Conservation (phyloP, 129 eudicot species). For the Centrapalus pauciflorus region DNA sequence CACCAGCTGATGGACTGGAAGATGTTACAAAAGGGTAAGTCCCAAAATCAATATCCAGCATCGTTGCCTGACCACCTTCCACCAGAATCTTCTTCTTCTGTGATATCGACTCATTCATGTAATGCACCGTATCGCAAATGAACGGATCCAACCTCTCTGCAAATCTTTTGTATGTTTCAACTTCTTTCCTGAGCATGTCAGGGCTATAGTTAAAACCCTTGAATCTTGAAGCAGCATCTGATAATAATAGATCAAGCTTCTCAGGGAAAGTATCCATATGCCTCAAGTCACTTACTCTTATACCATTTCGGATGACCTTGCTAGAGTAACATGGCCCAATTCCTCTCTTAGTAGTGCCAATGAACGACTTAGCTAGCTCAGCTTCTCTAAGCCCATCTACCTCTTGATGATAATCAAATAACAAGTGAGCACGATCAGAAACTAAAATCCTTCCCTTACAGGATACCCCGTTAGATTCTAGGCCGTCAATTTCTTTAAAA, state of each 20-base stretch:
- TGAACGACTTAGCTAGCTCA: conserved; percentile 83
- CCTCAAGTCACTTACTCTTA: conserved; percentile 86
- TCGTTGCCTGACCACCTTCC: conserved; percentile 99
- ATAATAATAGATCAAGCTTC: conserved; percentile 75
- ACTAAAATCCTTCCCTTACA: conserved; percentile 82
- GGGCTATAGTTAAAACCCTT: conserved; percentile 60
- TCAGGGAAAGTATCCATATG: conserved; percentile 93
- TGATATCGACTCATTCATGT: conserved; percentile 66
- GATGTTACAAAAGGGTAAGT: conserved; percentile 97
- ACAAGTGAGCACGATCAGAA: conserved; percentile 90
- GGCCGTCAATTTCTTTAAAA: conserved; percentile 83
- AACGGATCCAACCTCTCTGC: conserved; percentile 94
- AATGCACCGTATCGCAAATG: conserved; percentile 82
- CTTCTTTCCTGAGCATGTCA: conserved; percentile 77
- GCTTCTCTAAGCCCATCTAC: conserved; percentile 95
- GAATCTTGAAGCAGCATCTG: conserved; percentile 93
- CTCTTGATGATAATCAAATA: conserved; percentile 86
- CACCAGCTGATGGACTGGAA: conserved; percentile 98
- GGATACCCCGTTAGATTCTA: conserved; percentile 81
- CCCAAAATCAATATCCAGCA: conserved; percentile 97
- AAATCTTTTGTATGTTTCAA: conserved; percentile 70
- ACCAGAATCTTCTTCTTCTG: conserved; percentile 76
- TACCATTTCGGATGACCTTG: conserved; percentile 82
- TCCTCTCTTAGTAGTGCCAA: conserved; percentile 97
- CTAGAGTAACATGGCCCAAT: conserved; percentile 95